phyloP scores from a whole-genome alignment of 2,329 filamentous ascomycete genomes.

The Myriosclerotinia duriaeana region DNA sequence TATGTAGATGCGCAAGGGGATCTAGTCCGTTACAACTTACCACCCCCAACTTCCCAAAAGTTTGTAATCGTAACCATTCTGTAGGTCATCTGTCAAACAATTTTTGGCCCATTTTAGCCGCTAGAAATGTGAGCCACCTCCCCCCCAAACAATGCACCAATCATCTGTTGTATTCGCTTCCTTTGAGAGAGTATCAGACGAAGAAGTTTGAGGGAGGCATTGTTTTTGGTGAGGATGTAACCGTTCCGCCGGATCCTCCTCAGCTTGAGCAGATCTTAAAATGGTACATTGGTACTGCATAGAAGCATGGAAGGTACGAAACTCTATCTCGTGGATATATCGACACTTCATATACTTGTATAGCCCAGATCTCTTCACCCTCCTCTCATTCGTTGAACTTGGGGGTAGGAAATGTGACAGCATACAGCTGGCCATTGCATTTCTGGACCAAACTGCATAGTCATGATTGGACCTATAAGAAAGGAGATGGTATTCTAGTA shows the following conservation, averaged over 20 bases:
- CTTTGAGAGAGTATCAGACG: constrained; percentile 5
- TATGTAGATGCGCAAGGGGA: background rate
- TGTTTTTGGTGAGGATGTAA: background rate
- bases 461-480: constrained; percentile 9
- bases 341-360: background rate
- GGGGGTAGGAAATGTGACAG: constrained; percentile 10
- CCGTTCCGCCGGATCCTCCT: constrained; percentile 16
- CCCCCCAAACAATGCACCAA: constrained; percentile 12
- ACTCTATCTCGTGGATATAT: constrained; percentile 4
- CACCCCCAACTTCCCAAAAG: no score
- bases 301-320: background rate
- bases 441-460: constrained; percentile 1
- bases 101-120: constrained; percentile 4
- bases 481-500: background rate
- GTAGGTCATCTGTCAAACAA: constrained; percentile 14
- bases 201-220: background rate
- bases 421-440: background rate
- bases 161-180: background rate
- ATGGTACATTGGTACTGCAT: background rate
- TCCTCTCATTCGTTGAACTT: constrained; percentile 1
- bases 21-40: background rate
- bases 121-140: constrained; percentile 1
- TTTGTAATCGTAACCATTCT: constrained; percentile 1
- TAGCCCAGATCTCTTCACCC: constrained; percentile 3
- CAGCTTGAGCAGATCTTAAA: constrained; percentile 2